Base-by-base conservation (phyloP, 441 rosid genomes). In the Adansonia rubrostipa region DNA sequence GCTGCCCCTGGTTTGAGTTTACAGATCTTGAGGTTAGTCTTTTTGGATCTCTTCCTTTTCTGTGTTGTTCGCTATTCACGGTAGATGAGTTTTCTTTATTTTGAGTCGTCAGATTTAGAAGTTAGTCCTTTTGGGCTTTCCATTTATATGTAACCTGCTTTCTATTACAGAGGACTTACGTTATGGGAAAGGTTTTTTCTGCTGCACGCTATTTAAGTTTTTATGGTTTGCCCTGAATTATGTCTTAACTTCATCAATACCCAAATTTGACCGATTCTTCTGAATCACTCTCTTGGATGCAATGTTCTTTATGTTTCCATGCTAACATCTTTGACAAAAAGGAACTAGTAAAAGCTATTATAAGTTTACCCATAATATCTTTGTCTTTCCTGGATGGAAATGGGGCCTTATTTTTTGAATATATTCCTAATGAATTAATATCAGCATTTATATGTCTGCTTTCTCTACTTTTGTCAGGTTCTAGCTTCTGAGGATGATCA, bases 1-100 rank as follows among this genome's bases (percentile, higher is more conserved):
- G 98, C 91, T 95, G 99, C 81, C 99, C 99, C 51, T 97, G 99
- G 99, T 97, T 97, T 76, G 99, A 97, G 84, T 97, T 97, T 89
- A 89, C 99, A 71, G 99, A 97, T 80, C 87, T 97, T 65, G 98
- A 96, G 98, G 99, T 94, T 80, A 88, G 96, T 87, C 47, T 64
- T 65, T 58, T 71, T 82, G 3, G 22, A 53, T 71, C 62, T 54
- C 6, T 53, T 71, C n/a, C n/a, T 10, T 45, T 42, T 40, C 3
- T 64, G 4, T 40, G 24, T 42, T 67, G 71, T 44, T 17, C 8
- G 4, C 3, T 40, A 15, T 53, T 71, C 9, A 50, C 7, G 0
- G 4, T 51, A 9, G 42, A n/a, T 5, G 4, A 24, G 0, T 24
- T 24, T 50, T 14, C 3, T 70, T 24, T 70, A 50, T 24, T 36